Conservation (phyloP, 495 filamentous ascomycete genomes). For the Neurospora tetraspora region DNA sequence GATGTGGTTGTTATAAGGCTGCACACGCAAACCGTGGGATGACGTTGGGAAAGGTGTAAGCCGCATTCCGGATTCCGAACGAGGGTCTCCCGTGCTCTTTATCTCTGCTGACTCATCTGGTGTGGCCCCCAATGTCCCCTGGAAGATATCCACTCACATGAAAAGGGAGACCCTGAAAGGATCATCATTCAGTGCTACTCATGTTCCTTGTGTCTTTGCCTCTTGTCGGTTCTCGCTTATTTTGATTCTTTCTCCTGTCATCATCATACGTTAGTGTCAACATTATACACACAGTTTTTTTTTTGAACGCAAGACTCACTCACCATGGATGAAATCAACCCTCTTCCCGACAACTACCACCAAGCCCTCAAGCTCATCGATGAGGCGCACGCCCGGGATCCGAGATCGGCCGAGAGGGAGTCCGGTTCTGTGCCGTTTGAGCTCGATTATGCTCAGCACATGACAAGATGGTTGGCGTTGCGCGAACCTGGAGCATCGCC, state of each 20-base stretch:
- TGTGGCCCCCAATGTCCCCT: neutral
- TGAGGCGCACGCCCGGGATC: slow-evolving; percentile 61
- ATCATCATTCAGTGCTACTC: neutral
- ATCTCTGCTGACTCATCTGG: neutral
- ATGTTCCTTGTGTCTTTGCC: neutral
- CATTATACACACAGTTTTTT: neutral
- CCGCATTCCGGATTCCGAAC: neutral
- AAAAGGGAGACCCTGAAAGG: neutral
- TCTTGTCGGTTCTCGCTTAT: neutral
- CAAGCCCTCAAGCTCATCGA: slow-evolving; percentile 56
- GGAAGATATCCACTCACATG: neutral
- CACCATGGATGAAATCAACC: slow-evolving; percentile 14
- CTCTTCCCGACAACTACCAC: slow-evolving; percentile 18
- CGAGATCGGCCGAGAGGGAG: slow-evolving; percentile 32
- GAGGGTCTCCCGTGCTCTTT: neutral
- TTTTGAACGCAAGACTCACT: neutral
- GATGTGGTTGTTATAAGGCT: neutral
- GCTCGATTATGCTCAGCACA: slow-evolving; percentile 68
- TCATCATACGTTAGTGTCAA: neutral
- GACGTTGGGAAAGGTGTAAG: neutral
- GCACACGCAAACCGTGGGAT: neutral
- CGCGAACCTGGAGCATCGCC: slow-evolving; percentile 49
- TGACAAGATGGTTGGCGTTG: slow-evolving; percentile 56
- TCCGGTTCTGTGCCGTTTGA: slow-evolving; percentile 49
- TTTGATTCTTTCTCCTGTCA: neutral